Evolutionary conservation across 106 monocot species (phyloP).

Genomic region (Posidonia australis): DNA sequence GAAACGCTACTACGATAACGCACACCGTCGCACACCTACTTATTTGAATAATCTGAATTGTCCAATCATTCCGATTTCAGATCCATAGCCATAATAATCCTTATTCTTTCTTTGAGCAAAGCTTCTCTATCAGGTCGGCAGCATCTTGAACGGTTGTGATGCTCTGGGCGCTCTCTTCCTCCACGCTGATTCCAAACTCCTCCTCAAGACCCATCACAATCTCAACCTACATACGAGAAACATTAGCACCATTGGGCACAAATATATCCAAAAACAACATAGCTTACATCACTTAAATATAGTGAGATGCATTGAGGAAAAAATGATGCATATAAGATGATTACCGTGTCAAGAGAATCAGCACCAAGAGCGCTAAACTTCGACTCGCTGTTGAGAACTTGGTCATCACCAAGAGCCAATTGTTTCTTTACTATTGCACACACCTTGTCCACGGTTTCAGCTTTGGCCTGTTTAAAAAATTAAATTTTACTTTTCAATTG

Average conservation of each 20-base stretch:
- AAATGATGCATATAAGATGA: neutral
- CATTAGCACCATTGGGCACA: neutral
- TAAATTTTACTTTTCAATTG: neutral
- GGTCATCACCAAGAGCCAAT: constrained; percentile 37
- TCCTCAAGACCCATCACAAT: constrained; percentile 74
- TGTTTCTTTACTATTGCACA: constrained; percentile 60
- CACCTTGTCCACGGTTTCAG: constrained; percentile 56
- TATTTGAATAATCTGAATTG: neutral
- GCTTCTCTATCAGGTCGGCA: constrained; percentile 55
- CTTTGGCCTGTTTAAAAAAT: constrained; percentile 43
- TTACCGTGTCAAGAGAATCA: constrained; percentile 77
- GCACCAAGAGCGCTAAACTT: constrained; percentile 58
- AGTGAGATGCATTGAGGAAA: neutral
- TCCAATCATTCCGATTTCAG: neutral
- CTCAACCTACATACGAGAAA: constrained; percentile 36
- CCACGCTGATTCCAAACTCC: constrained; percentile 46
- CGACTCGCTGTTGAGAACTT: constrained; percentile 24
- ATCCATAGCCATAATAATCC: neutral
- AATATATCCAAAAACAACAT: neutral
- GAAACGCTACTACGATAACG: neutral
- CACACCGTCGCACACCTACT: neutral
- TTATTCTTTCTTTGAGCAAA: constrained; percentile 24
- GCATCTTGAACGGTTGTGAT: constrained; percentile 60
- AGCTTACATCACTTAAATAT: neutral
- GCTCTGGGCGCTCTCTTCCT: constrained; percentile 48